phyloP scores from a whole-genome alignment of 805 yeast genomes.

The Lachancea dasiensis region DNA sequence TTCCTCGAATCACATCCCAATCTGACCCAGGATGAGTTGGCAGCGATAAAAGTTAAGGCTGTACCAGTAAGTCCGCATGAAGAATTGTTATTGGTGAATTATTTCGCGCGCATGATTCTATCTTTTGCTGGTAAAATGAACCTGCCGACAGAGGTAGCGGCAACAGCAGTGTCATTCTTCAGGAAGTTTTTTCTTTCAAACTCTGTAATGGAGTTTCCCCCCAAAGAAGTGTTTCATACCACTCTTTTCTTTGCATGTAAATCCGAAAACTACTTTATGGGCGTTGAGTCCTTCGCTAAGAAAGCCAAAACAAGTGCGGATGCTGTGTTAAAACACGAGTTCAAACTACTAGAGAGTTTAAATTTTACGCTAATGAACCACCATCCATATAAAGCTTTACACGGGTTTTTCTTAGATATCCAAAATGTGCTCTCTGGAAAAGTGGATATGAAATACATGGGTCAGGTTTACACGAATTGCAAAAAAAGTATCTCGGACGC shows the following conservation, averaged over 20 bases:
- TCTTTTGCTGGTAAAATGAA: conserved; percentile 67
- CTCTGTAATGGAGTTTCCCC: conserved; percentile 83
- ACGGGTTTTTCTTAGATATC: conserved; percentile 89
- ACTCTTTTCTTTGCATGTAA: conserved; percentile 89
- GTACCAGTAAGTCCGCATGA: conserved; percentile 58
- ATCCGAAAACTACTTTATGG: conserved; percentile 83
- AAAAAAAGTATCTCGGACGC: conserved; percentile 59
- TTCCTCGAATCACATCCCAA: conserved; percentile 24
- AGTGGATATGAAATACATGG: conserved; percentile 52
- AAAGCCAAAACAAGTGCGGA: conserved; percentile 62
- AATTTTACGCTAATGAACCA: conserved; percentile 79
- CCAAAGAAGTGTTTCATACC: conserved; percentile 72
- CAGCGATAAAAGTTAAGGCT: conserved; percentile 27
- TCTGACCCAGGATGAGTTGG: conserved; percentile 30
- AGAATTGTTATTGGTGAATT: conserved; percentile 60
- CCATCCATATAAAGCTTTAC: conserved; percentile 84
- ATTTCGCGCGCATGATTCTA: conserved; percentile 65
- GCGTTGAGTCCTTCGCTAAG: conserved; percentile 72
- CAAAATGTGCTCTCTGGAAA: conserved; percentile 49
- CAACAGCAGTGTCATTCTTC: conserved; percentile 82
- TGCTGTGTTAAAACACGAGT: conserved; percentile 73
- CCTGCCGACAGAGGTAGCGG: conserved; percentile 81
- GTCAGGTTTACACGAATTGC: conserved; percentile 65
- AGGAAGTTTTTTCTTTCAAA: conserved; percentile 72
- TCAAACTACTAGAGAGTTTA: conserved; percentile 63